Conservation (phyloP, 805 yeast genomes). For the Metschnikowia cubensis region DNA sequence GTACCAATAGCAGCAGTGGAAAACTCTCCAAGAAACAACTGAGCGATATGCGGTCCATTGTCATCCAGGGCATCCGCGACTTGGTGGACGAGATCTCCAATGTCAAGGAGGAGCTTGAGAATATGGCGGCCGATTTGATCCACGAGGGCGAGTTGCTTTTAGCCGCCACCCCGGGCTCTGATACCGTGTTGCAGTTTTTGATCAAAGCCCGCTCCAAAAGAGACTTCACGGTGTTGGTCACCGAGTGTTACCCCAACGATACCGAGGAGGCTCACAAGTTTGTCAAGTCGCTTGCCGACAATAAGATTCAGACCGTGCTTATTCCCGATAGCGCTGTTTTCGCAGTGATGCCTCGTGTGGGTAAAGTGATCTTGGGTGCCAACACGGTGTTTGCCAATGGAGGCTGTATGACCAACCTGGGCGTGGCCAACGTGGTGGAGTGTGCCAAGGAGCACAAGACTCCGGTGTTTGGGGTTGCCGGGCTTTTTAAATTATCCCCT, state of each 20-base stretch:
- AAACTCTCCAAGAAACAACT: slow-evolving; percentile 39
- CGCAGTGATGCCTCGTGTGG: slow-evolving; percentile 96
- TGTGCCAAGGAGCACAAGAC: slow-evolving; percentile 93
- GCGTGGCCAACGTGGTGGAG: slow-evolving; percentile 89
- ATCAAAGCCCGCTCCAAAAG: slow-evolving; percentile 85
- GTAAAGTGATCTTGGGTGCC: slow-evolving; percentile 92
- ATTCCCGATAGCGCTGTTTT: slow-evolving; percentile 91
- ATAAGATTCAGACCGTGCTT: slow-evolving; percentile 83
- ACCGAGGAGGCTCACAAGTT: slow-evolving; percentile 72
- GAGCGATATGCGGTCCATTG: slow-evolving; percentile 74
- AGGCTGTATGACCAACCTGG: slow-evolving; percentile 84
- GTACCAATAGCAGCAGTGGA: slow-evolving; percentile 20
- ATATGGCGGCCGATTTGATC: slow-evolving; percentile 87
- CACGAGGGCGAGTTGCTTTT: slow-evolving; percentile 84
- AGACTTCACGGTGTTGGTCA: slow-evolving; percentile 85
- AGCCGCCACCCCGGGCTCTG: slow-evolving; percentile 93
- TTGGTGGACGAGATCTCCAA: slow-evolving; percentile 86
- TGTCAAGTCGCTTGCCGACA: slow-evolving; percentile 73
- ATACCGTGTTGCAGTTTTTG: slow-evolving; percentile 82
- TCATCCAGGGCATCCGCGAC: slow-evolving; percentile 89
- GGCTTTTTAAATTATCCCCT: slow-evolving; percentile 88
- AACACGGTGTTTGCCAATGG: slow-evolving; percentile 94
- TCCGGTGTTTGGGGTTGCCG: slow-evolving; percentile 96
- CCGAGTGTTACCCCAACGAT: slow-evolving; percentile 90
- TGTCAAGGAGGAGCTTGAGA: slow-evolving; percentile 86